Evolutionary conservation across 495 filamentous ascomycete genomes (phyloP), one percentile per base, ranked within the genome.

Genomic region (Neurospora tetraspora): DNA sequence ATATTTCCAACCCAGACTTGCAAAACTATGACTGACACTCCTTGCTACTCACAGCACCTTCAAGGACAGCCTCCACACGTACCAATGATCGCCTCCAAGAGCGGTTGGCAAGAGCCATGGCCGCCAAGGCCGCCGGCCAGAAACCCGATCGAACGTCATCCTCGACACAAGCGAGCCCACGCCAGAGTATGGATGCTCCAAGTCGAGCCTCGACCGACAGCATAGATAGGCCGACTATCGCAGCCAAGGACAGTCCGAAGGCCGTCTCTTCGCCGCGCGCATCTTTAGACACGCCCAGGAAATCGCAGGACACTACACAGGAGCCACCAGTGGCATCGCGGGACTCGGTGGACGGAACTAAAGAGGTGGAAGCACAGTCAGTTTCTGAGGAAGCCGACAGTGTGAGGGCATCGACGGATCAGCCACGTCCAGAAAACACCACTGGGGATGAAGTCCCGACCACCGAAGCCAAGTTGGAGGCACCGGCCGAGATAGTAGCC

Each of bases 1-100:
- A 71, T 47, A 34, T 14, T 36, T 36, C 3, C 23, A 65, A 34
- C 53, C 20, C 27, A 34, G 2, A 4, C 38, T 23, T 11, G 31
- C 36, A 38, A 5, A 71, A 14, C 42, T 69, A 61, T 59, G 71
- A 38, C 76, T 77, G 74, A 77, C 75, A 73, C 37, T 40, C 10
- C 39, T 71, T 53, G 34, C 73, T 72, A 43, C 53, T 42, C 61
- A 65, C 73, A 85, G 82, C 69, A 45, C 76, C 82, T 31, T 84
- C 86, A 8, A 76, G 84, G 84, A 83, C 87, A 39, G 77, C 88
- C 31, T 91, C 89, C 9, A 85, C 81, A 71, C 81, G 84, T 71
- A 78, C 88, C 71, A 94, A 91, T 84, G 91, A 93, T 74, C 88
- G 92, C 14, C 86, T 98, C 43, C 94, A 97, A 79, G 94, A 97